Percentiles rank a stretch among this genome's conserved stretches.
These are phyloP conservation scores for Eucalyptus grandis DNA, from an alignment of 345 rosid genomes.

Conservation along the genomic window DNA sequence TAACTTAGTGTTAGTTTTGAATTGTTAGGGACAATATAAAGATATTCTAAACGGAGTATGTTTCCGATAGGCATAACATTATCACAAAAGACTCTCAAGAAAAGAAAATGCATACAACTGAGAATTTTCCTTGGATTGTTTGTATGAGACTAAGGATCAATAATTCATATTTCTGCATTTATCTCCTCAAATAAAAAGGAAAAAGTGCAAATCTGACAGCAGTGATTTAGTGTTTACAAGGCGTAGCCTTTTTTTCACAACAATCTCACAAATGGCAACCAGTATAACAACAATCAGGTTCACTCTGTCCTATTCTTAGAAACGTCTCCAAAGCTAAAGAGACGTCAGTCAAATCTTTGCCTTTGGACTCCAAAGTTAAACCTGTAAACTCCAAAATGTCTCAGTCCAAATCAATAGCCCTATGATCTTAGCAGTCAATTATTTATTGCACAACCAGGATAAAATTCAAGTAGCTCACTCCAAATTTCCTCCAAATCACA, in stretches of 20 bases:
- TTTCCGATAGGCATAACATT: background rate
- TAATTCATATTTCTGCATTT: background rate
- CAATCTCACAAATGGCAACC: background rate
- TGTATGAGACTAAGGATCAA: background rate
- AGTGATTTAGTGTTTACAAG: background rate
- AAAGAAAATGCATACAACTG: background rate
- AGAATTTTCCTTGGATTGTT: background rate
- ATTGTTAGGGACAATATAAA: background rate
- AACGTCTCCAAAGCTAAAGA: background rate
- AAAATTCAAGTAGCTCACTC: background rate
- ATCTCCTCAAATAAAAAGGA: background rate
- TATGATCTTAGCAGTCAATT: background rate
- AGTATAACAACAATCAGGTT: background rate
- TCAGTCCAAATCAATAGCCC: background rate
- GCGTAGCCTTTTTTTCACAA: background rate
- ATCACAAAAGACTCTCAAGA: background rate
- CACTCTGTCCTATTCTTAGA: background rate
- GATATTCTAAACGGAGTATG: background rate
- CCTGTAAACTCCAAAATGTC: background rate
- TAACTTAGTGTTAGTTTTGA: background rate
- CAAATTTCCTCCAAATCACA: background rate
- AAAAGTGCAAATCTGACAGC: background rate
- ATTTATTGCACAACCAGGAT: background rate
- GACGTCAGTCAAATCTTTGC: background rate
- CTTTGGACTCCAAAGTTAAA: background rate